Conservation (phyloP, 2,329 filamentous ascomycete genomes). For the Paracorniculantispora psalliotae region DNA sequence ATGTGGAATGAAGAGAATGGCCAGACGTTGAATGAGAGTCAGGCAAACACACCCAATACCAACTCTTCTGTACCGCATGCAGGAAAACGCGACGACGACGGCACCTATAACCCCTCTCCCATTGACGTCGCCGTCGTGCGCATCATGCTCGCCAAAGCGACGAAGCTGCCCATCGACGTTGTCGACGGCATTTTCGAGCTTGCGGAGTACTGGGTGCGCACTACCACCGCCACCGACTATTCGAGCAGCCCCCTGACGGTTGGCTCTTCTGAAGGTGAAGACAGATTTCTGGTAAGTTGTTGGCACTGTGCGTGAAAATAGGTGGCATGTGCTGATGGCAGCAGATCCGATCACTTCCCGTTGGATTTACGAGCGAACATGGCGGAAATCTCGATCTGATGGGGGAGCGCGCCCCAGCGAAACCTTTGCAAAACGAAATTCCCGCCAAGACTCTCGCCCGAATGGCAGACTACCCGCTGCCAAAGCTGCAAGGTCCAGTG, state of each 20-base stretch:
- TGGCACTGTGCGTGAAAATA: background rate
- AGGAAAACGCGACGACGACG: slow-evolving; percentile 9
- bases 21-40: background rate
- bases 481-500: slow-evolving; percentile 43
- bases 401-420: slow-evolving; percentile 4
- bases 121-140: slow-evolving; percentile 48
- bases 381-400: slow-evolving; percentile 14
- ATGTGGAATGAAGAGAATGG: background rate
- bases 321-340: background rate
- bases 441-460: slow-evolving; percentile 26
- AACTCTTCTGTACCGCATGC: background rate
- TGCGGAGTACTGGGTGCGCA: slow-evolving; percentile 60
- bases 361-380: slow-evolving; percentile 30
- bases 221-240: slow-evolving; percentile 30
- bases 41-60: background rate
- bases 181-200: slow-evolving; percentile 52
- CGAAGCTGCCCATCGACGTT: slow-evolving; percentile 48
- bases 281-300: slow-evolving; percentile 30
- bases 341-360: slow-evolving; percentile 34
- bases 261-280: background rate
- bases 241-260: slow-evolving; percentile 17
- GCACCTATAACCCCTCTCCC: slow-evolving; percentile 31
- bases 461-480: slow-evolving; percentile 34
- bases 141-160: slow-evolving; percentile 39
- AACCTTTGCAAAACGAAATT: slow-evolving; percentile 19